Percentiles rank a stretch among this genome's conserved stretches.
These are phyloP conservation scores for Phyllosticta citribraziliensis DNA, from an alignment of 2,329 filamentous ascomycete genomes.

Conservation along the genomic window DNA sequence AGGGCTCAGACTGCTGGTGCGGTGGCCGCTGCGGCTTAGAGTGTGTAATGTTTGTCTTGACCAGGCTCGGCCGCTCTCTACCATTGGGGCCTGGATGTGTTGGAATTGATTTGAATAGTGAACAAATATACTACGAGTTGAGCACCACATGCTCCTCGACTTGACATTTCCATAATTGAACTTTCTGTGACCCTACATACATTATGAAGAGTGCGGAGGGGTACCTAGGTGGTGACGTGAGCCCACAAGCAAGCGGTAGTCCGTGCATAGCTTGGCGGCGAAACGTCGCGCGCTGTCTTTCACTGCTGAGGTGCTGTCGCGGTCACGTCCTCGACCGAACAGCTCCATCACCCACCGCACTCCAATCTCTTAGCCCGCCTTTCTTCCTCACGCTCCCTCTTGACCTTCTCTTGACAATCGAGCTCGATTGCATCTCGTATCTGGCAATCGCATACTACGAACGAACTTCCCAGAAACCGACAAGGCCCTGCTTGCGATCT, in stretches of 20 bases:
- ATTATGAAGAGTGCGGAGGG: neutral
- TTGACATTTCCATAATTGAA: neutral
- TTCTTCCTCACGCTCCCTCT: neutral
- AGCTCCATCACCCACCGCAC: neutral
- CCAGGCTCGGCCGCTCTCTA: slow-evolving; percentile 8
- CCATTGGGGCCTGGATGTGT: slow-evolving; percentile 1
- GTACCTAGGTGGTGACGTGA: neutral
- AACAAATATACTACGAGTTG: neutral
- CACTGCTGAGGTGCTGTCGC: slow-evolving; percentile 3
- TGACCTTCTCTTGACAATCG: neutral
- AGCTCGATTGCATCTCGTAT: neutral
- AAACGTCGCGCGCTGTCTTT: slow-evolving; percentile 8
- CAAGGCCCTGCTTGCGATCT: neutral
- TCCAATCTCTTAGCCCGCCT: neutral
- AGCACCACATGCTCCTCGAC: neutral
- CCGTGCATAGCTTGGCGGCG: neutral
- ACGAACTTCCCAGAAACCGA: neutral
- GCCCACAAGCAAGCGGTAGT: neutral
- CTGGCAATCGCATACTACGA: neutral
- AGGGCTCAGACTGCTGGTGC: slow-evolving; percentile 32
- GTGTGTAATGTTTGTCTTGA: neutral
- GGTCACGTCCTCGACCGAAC: neutral
- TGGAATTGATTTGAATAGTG: neutral
- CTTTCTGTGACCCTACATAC: neutral
- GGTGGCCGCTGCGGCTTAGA: slow-evolving; percentile 31